A percentile compares a stretch with the other conserved stretches of the same genome.
phyloP scores from a whole-genome alignment of 768 basidiomycete genomes.

The Lentinula guzmanii region DNA sequence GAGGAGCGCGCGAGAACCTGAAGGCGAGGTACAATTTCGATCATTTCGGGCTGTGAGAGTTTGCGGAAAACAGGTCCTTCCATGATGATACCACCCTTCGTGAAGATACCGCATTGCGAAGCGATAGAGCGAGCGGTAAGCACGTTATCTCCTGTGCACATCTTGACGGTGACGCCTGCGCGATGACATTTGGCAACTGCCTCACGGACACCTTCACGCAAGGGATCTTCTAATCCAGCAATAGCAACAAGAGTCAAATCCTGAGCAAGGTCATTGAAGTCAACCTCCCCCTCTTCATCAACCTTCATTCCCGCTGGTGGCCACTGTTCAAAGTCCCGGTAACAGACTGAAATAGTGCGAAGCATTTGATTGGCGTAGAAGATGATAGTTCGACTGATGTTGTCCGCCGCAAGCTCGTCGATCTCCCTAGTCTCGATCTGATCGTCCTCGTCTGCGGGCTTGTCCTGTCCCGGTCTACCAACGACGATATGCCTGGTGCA shows the following conservation, averaged over 20 bases:
- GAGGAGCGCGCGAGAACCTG: slow-evolving; percentile 97
- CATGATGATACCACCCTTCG: slow-evolving; percentile 93
- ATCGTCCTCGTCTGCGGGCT: slow-evolving; percentile 13
- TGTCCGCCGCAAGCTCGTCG: slow-evolving; percentile 63
- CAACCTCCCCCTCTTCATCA: slow-evolving; percentile 50
- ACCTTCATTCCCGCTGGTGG: slow-evolving; percentile 51
- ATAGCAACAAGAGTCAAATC: slow-evolving; percentile 86
- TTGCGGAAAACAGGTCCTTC: slow-evolving; percentile 92
- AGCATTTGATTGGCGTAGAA: slow-evolving; percentile 97
- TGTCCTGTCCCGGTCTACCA: slow-evolving; percentile 23
- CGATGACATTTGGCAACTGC: slow-evolving; percentile 83
- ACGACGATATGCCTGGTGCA: slow-evolving; percentile 75
- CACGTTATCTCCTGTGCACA: slow-evolving; percentile 98
- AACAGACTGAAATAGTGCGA: slow-evolving; percentile 91
- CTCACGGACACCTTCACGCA: slow-evolving; percentile 83
- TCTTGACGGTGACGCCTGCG: slow-evolving; percentile 92
- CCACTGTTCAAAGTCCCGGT: slow-evolving; percentile 83
- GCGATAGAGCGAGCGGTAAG: slow-evolving; percentile 96
- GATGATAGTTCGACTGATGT: slow-evolving; percentile 89
- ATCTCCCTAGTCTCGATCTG: slow-evolving; percentile 56
- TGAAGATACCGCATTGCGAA: slow-evolving; percentile 92
- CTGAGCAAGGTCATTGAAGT: slow-evolving; percentile 60
- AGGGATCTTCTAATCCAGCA: slow-evolving; percentile 93
- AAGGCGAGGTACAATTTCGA: slow-evolving; percentile 83
- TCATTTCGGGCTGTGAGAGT: slow-evolving; percentile 61